Evolutionary conservation across 2,329 filamentous ascomycete genomes (phyloP).

Genomic region (Exophiala mesophila): DNA sequence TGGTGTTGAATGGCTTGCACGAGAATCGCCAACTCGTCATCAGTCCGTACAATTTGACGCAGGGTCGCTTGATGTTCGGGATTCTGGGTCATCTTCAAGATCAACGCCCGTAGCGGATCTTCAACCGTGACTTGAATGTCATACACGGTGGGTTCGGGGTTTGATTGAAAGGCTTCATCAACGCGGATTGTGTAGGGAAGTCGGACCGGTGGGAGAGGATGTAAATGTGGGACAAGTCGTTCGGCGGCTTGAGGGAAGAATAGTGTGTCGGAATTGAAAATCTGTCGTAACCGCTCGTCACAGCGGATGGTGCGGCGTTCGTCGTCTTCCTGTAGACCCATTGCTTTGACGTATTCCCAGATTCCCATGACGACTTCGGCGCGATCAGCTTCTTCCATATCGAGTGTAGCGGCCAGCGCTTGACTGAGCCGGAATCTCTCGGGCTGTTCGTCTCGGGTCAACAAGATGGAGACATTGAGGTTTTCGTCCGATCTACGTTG

Average conservation of each 20-base stretch:
- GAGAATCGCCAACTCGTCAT: slow-evolving; percentile 79
- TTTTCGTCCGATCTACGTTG: slow-evolving; percentile 91
- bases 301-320: slow-evolving; percentile 91
- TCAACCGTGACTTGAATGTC: slow-evolving; percentile 81
- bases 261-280: slow-evolving; percentile 70
- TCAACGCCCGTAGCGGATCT: slow-evolving; percentile 65
- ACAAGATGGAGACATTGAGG: slow-evolving; percentile 81
- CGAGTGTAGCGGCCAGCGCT: slow-evolving; percentile 75
- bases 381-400: slow-evolving; percentile 79
- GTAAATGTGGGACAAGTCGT: slow-evolving; percentile 72
- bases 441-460: slow-evolving; percentile 76
- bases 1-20: slow-evolving; percentile 78
- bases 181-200: slow-evolving; percentile 91
- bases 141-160: slow-evolving; percentile 76
- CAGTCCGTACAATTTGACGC: slow-evolving; percentile 68
- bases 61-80: slow-evolving; percentile 67
- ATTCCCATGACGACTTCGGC: slow-evolving; percentile 84
- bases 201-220: slow-evolving; percentile 72
- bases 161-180: slow-evolving; percentile 71
- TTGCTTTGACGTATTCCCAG: slow-evolving; percentile 89
- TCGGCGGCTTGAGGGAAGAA: slow-evolving; percentile 82
- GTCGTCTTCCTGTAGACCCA: slow-evolving; percentile 86
- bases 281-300: slow-evolving; percentile 74
- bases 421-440: slow-evolving; percentile 79
- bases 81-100: slow-evolving; percentile 63